Percentiles rank a stretch among this genome's conserved stretches.
These are phyloP conservation scores for Tephrocybe rancida DNA, from an alignment of 768 basidiomycete genomes.

Conservation along the genomic window DNA sequence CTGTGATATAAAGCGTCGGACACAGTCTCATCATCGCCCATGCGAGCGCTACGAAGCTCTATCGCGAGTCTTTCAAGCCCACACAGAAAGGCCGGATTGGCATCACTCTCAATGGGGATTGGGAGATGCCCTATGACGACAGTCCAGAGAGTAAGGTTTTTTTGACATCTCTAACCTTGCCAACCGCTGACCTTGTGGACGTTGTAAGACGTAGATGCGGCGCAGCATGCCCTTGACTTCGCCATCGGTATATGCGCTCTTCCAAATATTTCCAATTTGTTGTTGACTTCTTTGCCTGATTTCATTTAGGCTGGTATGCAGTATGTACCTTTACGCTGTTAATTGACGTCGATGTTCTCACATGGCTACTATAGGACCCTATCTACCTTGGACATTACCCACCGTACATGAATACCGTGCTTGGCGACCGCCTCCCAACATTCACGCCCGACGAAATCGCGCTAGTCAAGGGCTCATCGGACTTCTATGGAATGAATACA, in stretches of 20 bases:
- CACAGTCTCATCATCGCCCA: constrained; percentile 72
- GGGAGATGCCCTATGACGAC: constrained; percentile 73
- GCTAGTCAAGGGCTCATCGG: constrained; percentile 63
- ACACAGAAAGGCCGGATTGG: constrained; percentile 68
- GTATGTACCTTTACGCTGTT: constrained; percentile 32
- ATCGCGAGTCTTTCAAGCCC: constrained; percentile 66
- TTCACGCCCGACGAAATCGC: constrained; percentile 58
- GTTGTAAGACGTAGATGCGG: constrained; percentile 59
- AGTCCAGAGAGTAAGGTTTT: constrained; percentile 58
- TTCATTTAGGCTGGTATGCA: constrained; percentile 54
- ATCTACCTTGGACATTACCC: constrained; percentile 77
- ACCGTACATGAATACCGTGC: constrained; percentile 51
- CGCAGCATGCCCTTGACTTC: constrained; percentile 72
- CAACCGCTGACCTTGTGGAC: neutral
- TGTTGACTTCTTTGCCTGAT: neutral
- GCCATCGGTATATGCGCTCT: constrained; percentile 55
- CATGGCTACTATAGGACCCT: constrained; percentile 44
- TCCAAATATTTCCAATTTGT: constrained; percentile 17
- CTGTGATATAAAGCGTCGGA: constrained; percentile 65
- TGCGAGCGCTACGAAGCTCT: constrained; percentile 66
- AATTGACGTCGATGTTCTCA: neutral
- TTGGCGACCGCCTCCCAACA: constrained; percentile 56
- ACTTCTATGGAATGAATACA: constrained; percentile 75
- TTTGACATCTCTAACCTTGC: neutral
- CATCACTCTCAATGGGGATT: constrained; percentile 78